Evolutionary conservation across 306 rosid genomes (phyloP), one percentile per base, ranked within the genome.

Genomic region (Datisca glomerata): DNA sequence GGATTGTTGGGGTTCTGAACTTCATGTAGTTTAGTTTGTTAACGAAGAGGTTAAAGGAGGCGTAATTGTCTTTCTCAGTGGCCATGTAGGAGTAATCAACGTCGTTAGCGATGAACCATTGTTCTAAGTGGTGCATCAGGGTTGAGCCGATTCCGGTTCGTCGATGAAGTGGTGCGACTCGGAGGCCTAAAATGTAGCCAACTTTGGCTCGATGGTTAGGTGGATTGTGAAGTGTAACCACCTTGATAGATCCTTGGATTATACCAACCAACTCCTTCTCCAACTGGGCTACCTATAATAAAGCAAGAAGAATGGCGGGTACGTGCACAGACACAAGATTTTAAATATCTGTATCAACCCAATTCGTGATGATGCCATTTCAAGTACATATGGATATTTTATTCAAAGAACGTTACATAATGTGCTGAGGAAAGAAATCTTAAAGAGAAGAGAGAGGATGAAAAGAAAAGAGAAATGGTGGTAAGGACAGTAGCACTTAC

Each of bases 51-150:
- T 60, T 69, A 3, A 70, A 61, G 1, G 97, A 87, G 33, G 89
- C 94, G 21, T 55, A 63, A 49, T 87, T 83, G 7, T 77, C 80
- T 60, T 87, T 87, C 65, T 74, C 82, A 3, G 93, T 79, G 1
- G 94, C 93, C 94, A 79, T 74, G 32, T 85, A 87, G 10, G 83
- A 61, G 32, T 69, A 83, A 51, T 87, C 97, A 21, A 70, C 93
- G 19, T 79, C 89, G 20, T 87, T 71, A 6, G 67, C 45, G 17
- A 12, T 40, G 71, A 87, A 74, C 97, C 97, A 87, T 50, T 87
- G 72, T 59, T 87, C 93, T 21, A 87, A 27, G 31, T 47, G 69
- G 18, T 49, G 59, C 12, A 83, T 79, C 4, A 87, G 64, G 39
- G 67, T 64, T 0, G 80, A 71, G 3, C 85, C 97, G n/a, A 87